phyloP scores from a whole-genome alignment of 148 eudicot genomes.

The Rhododendron mucronatum region DNA sequence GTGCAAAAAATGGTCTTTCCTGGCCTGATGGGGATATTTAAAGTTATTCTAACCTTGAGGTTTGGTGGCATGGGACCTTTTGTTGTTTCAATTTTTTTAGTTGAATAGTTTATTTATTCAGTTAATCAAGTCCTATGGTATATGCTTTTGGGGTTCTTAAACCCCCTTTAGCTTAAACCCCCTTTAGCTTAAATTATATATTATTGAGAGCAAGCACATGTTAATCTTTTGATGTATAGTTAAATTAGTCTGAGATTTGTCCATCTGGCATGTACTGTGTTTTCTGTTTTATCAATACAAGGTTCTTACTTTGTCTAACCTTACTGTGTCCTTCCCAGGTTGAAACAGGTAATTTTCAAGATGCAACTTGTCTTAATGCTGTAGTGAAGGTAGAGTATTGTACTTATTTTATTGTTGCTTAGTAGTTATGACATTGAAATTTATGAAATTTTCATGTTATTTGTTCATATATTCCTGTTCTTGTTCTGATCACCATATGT shows the following conservation, averaged over 20 bases:
- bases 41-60: neutral
- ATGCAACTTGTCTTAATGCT: constrained; percentile 72
- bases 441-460: neutral
- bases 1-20: neutral
- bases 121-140: neutral
- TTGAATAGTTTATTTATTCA: neutral
- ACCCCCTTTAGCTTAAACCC: neutral
- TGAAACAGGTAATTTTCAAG: constrained; percentile 65
- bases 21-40: neutral
- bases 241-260: constrained; percentile 1
- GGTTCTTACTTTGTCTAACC: neutral
- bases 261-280: neutral
- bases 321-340: constrained; percentile 42
- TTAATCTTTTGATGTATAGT: neutral
- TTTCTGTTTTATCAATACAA: neutral
- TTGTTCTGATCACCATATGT: neutral
- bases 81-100: neutral
- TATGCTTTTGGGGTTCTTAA: neutral
- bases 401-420: neutral
- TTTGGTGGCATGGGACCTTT: neutral
- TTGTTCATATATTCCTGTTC: neutral
- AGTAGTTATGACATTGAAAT: neutral
- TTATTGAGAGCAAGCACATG: neutral
- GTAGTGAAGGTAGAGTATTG: constrained; percentile 72
- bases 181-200: neutral